Percentiles rank a stretch among this genome's conserved stretches.
Evolutionary conservation across 179 eudicot genomes (phyloP).

Genomic region (Spergularia azorica): DNA sequence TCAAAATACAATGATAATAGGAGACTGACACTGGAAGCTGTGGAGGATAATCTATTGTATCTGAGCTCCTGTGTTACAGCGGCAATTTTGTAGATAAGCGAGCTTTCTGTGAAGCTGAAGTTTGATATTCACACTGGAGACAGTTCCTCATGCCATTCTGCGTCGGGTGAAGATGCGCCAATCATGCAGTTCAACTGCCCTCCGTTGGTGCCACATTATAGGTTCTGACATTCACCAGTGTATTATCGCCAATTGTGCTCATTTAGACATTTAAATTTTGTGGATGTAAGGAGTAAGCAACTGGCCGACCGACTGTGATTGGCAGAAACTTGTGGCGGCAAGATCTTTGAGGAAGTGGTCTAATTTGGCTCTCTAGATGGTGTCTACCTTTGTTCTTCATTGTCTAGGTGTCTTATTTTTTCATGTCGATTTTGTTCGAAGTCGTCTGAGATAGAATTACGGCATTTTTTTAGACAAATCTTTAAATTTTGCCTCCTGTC

Average conservation of each 20-base stretch:
- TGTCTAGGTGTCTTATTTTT: neutral
- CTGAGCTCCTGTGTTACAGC: neutral
- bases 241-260: neutral
- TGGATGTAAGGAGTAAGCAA: neutral
- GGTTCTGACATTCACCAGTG: neutral
- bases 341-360: neutral
- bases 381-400: neutral
- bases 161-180: too few relatives aligned
- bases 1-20: conserved; percentile 57
- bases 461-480: too few relatives aligned
- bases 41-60: neutral
- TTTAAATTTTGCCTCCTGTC: too few relatives aligned
- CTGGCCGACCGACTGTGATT: too few relatives aligned
- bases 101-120: neutral
- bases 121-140: neutral
- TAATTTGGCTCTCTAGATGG: neutral
- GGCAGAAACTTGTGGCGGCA: too few relatives aligned
- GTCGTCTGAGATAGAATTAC: too few relatives aligned
- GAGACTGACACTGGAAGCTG: conserved; percentile 9
- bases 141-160: neutral
- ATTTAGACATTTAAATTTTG: neutral
- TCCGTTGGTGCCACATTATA: too few relatives aligned
- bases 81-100: conserved; percentile 8
- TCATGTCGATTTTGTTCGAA: neutral
- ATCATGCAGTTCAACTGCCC: too few relatives aligned